phyloP scores from a whole-genome alignment of 2,329 filamentous ascomycete species.

The Calonectria hongkongensis region DNA sequence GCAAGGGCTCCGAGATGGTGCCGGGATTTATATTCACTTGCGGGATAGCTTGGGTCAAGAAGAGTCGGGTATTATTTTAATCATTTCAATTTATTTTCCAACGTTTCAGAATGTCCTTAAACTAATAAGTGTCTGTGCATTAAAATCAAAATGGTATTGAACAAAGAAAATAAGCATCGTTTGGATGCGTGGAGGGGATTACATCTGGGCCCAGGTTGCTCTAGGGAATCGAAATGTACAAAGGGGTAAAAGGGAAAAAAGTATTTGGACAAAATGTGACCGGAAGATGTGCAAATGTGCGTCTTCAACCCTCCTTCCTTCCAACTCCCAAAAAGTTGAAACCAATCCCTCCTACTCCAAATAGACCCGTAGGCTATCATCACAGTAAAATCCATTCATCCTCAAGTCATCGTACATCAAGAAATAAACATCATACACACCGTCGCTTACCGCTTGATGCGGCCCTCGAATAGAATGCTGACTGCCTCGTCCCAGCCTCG shows the following conservation, averaged over 20 bases:
- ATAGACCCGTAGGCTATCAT: constrained; percentile 36
- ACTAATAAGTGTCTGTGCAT: not conserved
- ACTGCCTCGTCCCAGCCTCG: constrained; percentile 76
- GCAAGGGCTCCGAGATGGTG: not conserved
- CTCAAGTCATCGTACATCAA: constrained; percentile 49
- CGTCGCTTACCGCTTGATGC: constrained; percentile 40
- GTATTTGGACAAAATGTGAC: constrained; percentile 18
- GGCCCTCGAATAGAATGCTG: constrained; percentile 61
- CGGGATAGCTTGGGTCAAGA: not conserved
- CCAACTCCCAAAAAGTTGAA: constrained; percentile 41
- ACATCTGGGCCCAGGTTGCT: constrained; percentile 29
- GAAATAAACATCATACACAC: constrained; percentile 22
- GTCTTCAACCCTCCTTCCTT: constrained; percentile 29
- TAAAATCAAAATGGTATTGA: constrained; percentile 29
- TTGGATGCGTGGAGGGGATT: constrained; percentile 34
- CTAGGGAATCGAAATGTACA: constrained; percentile 43
- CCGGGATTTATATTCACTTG: constrained; percentile 3
- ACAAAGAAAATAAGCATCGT: constrained; percentile 47
- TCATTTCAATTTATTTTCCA: not conserved
- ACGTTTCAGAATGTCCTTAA: not conserved
- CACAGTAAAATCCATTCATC: constrained; percentile 39
- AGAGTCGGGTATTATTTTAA: not conserved
- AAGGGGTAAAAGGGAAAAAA: constrained; percentile 25
- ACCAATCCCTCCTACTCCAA: constrained; percentile 49
- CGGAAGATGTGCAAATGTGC: constrained; percentile 45